Evolutionary conservation across 495 filamentous ascomycete genomes (phyloP).

Genomic region (Cetradonia linearis): DNA sequence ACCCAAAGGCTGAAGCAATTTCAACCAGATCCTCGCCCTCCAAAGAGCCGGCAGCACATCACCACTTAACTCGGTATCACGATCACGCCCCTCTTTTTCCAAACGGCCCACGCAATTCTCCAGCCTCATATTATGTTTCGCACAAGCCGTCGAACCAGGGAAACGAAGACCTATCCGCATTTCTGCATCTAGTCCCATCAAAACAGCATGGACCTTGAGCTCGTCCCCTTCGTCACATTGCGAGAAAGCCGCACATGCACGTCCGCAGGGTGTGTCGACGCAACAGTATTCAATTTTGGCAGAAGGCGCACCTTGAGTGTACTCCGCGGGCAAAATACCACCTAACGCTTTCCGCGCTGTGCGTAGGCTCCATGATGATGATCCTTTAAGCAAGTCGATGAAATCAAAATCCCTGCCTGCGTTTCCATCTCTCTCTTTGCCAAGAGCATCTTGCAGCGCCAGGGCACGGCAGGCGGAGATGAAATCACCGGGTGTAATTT

Average conservation of each 20-base stretch:
- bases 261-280: conserved; percentile 6
- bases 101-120: conserved; percentile 7
- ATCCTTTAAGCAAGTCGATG: not conserved
- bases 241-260: conserved; percentile 10
- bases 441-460: conserved; percentile 12
- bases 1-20: not conserved
- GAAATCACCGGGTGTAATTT: conserved; percentile 51
- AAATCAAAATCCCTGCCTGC: not conserved
- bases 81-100: conserved; percentile 11
- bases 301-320: conserved; percentile 8
- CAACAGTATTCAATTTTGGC: conserved; percentile 1
- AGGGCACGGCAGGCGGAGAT: conserved; percentile 18
- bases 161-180: not conserved
- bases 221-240: not conserved
- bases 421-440: not conserved
- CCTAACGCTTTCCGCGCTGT: conserved; percentile 16
- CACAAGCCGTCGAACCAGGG: not conserved
- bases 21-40: conserved; percentile 19
- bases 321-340: conserved; percentile 5
- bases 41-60: conserved; percentile 14
- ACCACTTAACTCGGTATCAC: conserved; percentile 12
- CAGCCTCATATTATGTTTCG: not conserved
- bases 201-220: not conserved
- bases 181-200: conserved; percentile 13
- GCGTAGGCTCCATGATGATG: conserved; percentile 14